These are phyloP conservation scores for Erythrobasidium yunnanense DNA, from an alignment of 768 basidiomycete species.

Conservation along the genomic window DNA sequence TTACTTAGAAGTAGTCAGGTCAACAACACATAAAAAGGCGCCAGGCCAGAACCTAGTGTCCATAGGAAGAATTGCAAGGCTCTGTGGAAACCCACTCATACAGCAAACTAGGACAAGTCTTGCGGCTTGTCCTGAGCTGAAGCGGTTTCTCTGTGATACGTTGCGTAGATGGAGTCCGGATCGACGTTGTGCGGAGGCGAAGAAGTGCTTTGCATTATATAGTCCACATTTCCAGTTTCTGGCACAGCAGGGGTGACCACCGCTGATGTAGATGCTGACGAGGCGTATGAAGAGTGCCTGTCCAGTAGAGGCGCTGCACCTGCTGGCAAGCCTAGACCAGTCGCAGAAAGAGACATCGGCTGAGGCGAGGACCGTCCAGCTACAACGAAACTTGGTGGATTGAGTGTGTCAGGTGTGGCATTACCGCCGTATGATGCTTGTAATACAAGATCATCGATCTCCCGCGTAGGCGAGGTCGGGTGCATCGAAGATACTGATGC, in stretches of 20 bases:
- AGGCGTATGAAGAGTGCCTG: background rate
- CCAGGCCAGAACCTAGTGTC: too few relatives aligned
- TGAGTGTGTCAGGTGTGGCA: too few relatives aligned
- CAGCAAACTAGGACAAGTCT: background rate
- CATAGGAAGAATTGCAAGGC: too few relatives aligned
- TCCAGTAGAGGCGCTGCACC: slow-evolving; percentile 12
- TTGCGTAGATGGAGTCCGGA: slow-evolving; percentile 13
- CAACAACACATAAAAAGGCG: too few relatives aligned
- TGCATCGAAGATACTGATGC: background rate
- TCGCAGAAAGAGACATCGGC: too few relatives aligned
- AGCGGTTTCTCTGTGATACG: slow-evolving; percentile 16
- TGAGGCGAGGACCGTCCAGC: too few relatives aligned
- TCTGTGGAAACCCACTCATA: too few relatives aligned
- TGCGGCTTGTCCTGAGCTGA: background rate
- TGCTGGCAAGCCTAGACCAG: slow-evolving; percentile 2
- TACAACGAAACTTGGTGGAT: too few relatives aligned
- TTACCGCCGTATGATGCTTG: too few relatives aligned
- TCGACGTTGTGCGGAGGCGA: background rate
- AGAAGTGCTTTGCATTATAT: background rate
- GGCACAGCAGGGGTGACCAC: background rate
- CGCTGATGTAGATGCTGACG: slow-evolving; percentile 1
- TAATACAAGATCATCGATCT: too few relatives aligned
- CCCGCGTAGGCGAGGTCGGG: too few relatives aligned
- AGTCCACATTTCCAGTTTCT: background rate
- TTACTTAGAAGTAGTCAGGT: too few relatives aligned